phyloP scores from a whole-genome alignment of 345 rosid species.

The Boechera divaricarpa region DNA sequence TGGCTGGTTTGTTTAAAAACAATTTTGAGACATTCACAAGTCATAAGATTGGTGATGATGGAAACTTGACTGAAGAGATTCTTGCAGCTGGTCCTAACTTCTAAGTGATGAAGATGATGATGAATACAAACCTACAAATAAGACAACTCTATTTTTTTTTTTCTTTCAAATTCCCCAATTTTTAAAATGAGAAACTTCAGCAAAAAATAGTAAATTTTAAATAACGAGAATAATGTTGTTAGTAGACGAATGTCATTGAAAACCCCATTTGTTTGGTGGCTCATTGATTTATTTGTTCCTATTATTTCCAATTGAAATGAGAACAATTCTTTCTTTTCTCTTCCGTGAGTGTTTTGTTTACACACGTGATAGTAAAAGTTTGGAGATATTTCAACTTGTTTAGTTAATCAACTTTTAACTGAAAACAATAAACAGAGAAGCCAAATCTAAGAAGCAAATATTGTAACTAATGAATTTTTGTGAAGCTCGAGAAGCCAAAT shows the following conservation, averaged over 20 bases:
- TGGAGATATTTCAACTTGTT: background rate
- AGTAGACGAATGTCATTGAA: background rate
- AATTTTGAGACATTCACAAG: conserved; percentile 82
- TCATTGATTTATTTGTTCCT: background rate
- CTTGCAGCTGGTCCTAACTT: conserved; percentile 82
- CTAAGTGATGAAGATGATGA: conserved; percentile 37
- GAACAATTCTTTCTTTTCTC: conserved; percentile 14
- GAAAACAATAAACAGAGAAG: background rate
- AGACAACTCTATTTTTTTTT: background rate
- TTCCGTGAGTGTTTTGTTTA: background rate
- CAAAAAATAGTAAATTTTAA: background rate
- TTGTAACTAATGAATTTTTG: too few relatives aligned
- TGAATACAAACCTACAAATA: background rate
- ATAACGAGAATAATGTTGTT: conserved; percentile 11
- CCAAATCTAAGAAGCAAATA: too few relatives aligned
- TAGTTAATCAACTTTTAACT: background rate
- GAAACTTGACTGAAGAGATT: conserved; percentile 74
- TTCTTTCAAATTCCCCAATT: background rate
- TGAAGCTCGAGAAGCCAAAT: too few relatives aligned
- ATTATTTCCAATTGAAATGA: conserved; percentile 21
- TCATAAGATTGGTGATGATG: conserved; percentile 78
- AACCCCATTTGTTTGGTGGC: background rate
- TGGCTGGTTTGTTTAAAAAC: conserved; percentile 81
- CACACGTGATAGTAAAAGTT: background rate
- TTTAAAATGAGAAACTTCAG: background rate